Base-by-base conservation (phyloP, 306 rosid species). In the Citrullus mucosospermus region DNA sequence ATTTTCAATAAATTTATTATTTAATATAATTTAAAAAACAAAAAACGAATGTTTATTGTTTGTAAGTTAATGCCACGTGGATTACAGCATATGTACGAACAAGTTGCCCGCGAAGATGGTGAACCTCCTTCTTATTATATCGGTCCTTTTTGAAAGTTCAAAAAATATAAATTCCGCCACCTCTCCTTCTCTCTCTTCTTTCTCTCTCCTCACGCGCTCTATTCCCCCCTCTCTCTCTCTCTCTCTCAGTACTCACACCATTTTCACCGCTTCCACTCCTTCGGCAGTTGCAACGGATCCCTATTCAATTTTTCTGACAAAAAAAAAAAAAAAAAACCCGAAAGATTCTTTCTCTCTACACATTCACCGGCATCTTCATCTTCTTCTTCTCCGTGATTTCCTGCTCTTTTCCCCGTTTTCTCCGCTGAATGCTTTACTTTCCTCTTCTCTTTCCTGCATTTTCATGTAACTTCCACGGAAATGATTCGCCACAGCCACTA, bases 401-500 rank as follows among this genome's bases (percentile, higher is more conserved):
- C 78, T 75, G 46, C 18, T 48, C 17, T 28, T 16, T 46, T 48
- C 15, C 16, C 25, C 50, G 28, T 34, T 68, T n/a, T 43, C 51
- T 17, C 55, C 54, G 68, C 18, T 22, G 11, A 11, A 70, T 46
- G 28, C 39, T 70, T 22, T 46, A 16, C 30, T 68, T 43, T 38
- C 4, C 9, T 36, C 46, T 2, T 6, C 10, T 43, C 36, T 54
- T 53, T 18, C 20, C 20, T 25, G 39, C 38, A 58, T 58, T 77
- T 88, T 78, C 84, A 89, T 90, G 98, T 82, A 0, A 22, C 63
- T 73, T 0, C 9, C 6, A 87, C 91, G 96, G 92, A 94, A 20
- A 85, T 82, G 65, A 66, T 84, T 57, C 91, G 87, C 78, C 81
- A 70, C 53, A 50, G 36, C 85, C 86, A 87, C 65, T 86, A 85